Conservation (phyloP, 179 eudicot genomes). For the Sideroxylon spinosum region DNA sequence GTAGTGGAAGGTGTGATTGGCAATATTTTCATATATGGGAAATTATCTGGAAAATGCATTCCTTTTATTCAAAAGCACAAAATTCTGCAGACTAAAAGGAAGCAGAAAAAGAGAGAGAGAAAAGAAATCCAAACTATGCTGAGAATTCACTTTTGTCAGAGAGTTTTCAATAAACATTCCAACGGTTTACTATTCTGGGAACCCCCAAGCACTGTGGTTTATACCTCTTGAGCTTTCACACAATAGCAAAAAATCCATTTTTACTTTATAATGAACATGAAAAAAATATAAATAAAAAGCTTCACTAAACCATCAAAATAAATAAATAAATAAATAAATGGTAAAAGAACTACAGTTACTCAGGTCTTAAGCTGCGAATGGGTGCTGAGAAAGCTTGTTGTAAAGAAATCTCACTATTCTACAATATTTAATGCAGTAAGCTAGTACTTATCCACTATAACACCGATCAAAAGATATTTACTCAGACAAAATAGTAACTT, state of each 20-base stretch:
- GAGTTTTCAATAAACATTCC: not conserved
- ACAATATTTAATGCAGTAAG: not conserved
- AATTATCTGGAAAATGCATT: not conserved
- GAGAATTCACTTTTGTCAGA: not conserved
- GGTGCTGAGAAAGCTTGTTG: not conserved
- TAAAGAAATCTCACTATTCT: not conserved
- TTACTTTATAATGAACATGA: not conserved
- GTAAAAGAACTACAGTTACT: not conserved
- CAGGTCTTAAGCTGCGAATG: not conserved
- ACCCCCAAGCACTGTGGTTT: not conserved
- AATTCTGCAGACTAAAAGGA: not conserved
- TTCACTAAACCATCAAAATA: slow-evolving; percentile 5
- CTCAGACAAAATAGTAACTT: too few species aligned
- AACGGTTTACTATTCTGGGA: not conserved
- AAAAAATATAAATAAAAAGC: not conserved
- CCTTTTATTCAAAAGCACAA: slow-evolving; percentile 2
- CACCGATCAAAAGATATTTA: not conserved
- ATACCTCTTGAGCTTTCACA: not conserved
- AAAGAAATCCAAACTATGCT: not conserved
- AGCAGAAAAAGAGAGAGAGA: too few species aligned
- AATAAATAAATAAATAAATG: too few species aligned
- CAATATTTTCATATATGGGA: not conserved
- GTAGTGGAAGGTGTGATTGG: not conserved
- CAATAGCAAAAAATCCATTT: not conserved
- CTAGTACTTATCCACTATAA: not conserved